Conservation (phyloP, 176 grass and related monocot genomes). For the Miscanthus lutarioriparius region DNA sequence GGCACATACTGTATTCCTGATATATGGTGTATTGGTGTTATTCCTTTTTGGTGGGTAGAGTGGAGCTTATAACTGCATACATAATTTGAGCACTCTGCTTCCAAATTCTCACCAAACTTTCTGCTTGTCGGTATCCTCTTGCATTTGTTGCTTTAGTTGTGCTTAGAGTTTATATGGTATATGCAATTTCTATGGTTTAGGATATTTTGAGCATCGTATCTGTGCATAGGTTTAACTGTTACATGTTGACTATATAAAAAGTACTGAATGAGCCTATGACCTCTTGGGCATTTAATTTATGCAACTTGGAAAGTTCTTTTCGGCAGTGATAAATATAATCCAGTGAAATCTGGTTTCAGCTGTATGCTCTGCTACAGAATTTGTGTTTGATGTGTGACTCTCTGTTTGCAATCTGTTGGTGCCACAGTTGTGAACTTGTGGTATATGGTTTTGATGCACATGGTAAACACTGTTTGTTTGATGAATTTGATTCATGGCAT, state of each 20-base stretch:
- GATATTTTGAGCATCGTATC: not conserved
- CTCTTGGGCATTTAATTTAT: not conserved
- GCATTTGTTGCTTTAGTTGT: not conserved
- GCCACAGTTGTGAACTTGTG: not conserved
- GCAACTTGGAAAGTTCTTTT: not conserved
- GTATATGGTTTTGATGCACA: not conserved
- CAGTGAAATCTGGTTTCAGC: not conserved
- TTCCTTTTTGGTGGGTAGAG: too few species aligned
- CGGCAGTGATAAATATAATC: not conserved
- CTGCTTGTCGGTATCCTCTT: too few species aligned
- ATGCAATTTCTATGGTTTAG: not conserved
- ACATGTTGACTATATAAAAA: not conserved
- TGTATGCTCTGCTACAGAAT: too few species aligned
- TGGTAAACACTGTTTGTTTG: not conserved
- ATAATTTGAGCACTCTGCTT: not conserved
- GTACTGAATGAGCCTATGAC: not conserved
- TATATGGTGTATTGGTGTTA: too few species aligned
- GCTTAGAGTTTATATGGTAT: not conserved
- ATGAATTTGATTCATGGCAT: not conserved
- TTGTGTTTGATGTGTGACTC: not conserved
- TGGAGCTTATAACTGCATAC: too few species aligned
- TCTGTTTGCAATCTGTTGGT: not conserved
- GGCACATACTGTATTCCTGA: too few species aligned
- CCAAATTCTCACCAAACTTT: too few species aligned
- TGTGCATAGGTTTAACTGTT: too few species aligned